phyloP scores from a whole-genome alignment of 73 alveolate genomes.

The Stentor roeselii region DNA sequence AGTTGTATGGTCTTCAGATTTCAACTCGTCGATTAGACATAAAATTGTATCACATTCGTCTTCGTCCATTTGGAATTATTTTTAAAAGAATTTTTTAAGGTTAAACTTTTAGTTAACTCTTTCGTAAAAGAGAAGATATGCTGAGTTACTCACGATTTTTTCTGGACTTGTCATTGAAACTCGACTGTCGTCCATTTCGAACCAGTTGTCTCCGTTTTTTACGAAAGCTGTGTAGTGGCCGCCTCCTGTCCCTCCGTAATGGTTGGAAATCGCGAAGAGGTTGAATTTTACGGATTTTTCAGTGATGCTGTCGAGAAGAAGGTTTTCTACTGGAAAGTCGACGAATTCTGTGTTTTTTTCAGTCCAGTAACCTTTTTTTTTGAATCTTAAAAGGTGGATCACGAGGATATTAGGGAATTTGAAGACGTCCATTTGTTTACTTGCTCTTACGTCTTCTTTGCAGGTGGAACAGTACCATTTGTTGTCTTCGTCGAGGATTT shows the following conservation, averaged over 20 bases:
- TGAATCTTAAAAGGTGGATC: slow-evolving; percentile 78
- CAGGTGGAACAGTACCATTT: slow-evolving; percentile 72
- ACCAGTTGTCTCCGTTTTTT: slow-evolving; percentile 48
- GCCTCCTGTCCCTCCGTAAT: slow-evolving; percentile 87
- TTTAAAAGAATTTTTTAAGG: too few species aligned
- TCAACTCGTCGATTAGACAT: slow-evolving; percentile 56
- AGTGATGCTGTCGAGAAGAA: slow-evolving; percentile 52
- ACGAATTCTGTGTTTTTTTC: slow-evolving; percentile 62
- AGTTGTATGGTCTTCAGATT: slow-evolving; percentile 46
- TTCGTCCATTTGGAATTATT: slow-evolving; percentile 16
- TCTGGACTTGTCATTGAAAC: slow-evolving; percentile 42
- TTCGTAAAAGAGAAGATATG: slow-evolving; percentile 77
- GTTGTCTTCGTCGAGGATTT: slow-evolving; percentile 67
- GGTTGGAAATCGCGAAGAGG: slow-evolving; percentile 82
- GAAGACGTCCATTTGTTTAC: slow-evolving; percentile 78
- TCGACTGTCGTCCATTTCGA: slow-evolving; percentile 65
- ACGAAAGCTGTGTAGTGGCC: slow-evolving; percentile 96
- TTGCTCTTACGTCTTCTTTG: slow-evolving; percentile 74
- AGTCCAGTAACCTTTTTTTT: slow-evolving; percentile 51
- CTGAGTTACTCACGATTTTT: slow-evolving; percentile 58
- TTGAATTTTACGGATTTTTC: slow-evolving; percentile 56
- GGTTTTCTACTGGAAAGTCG: slow-evolving; percentile 61
- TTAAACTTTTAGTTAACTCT: too few species aligned
- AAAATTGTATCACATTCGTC: slow-evolving; percentile 23
- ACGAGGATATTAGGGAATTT: slow-evolving; percentile 70